Evolutionary conservation across 169 alveolate species (phyloP), one percentile per base, ranked within the genome.

Genomic region (Perkinsus marinus): DNA sequence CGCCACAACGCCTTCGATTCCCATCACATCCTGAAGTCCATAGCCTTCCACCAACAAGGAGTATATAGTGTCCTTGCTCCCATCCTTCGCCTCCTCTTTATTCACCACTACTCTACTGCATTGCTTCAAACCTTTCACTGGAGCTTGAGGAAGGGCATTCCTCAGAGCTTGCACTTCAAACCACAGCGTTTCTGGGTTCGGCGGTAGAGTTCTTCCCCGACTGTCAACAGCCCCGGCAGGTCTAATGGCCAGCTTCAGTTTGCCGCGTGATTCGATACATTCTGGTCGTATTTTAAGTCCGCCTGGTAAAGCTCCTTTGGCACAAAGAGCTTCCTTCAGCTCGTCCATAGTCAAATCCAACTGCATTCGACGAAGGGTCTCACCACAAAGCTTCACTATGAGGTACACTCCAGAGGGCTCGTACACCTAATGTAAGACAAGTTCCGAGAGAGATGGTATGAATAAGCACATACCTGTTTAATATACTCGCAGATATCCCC

Each of bases 11-110:
- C 99, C 99, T 30, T 96, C 96, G 26, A 98, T 96, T 46, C 97
- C 96, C 98, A 99, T 97, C 79, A 99, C 98, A 92, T 97, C 96
- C 92, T 94, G 94, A 36, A 98, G 94, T 0, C 99, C 98, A 68
- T 96, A 95, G 26, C 99, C 99, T 38, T 93, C 94, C 0, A 97
- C 98, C 9, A 98, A 96, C 13, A 98, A 94, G n/a, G 96, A 94
- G 94, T 96, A 97, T 46, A 93, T 68, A 0, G 93, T 89, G 22
- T 57, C 79, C 5, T 57, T 57, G 5, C 36, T 19, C 36, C 79
- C 79, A 91, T 94, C 92, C 47, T 94, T 95, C 57, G 94, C 91
- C 68, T 94, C 94, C 90, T 95, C 93, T 89, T 93, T 95, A 39
- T 94, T 92, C 57, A 91, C 93, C 30, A 91, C 94, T 39, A 93